Base-by-base conservation (phyloP, 2,329 filamentous ascomycete species). In the Arthrobotrys sphaeroides region DNA sequence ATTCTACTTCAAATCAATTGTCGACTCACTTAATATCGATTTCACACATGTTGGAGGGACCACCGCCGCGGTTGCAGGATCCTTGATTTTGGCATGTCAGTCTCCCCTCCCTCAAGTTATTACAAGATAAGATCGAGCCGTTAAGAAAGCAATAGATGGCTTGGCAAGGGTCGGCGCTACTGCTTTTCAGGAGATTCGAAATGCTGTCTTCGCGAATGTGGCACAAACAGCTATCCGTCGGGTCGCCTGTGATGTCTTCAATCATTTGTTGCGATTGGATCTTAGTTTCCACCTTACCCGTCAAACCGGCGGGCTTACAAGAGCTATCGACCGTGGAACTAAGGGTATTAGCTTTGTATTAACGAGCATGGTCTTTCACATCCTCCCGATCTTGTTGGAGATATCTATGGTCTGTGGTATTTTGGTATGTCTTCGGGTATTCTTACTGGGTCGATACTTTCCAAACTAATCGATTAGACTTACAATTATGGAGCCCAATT, bases 1-100 rank as follows among this genome's bases (percentile, higher is more conserved):
- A 0, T 99, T 99, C 82, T 99, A 97, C 85, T 99, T 99, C 86
- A 98, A 98, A 86, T 94, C 85, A 83, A 98, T 99, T 78, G 92
- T 99, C 43, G 96, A 99, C 83, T 90, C 92, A 18, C 97, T 99
- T 93, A 99, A 99, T 82, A 88, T 99, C 79, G 95, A 99, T 82
- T 90, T 97, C 81, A 87, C 88, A n/a, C 87, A 90, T 13, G 84
- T 92, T 4, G 94, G 93, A n/a, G 94, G 93, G 5, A 97, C 93
- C 0, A 94, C 93, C 26, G 91, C 90, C 61, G 93, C 93, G 0
- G 90, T 97, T 5, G 95, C 93, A 9, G 94, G 95, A 2, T 91
- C 92, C 70, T 93, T 97, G 88, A 95, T 99, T 67, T 84, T 99
- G 78, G 95, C 93, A 69, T 97, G 87, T 88, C 85, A 82, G 86